A percentile compares a stretch with the other conserved stretches of the same genome.
phyloP scores from a whole-genome alignment of 176 grass and related monocot species.

The Zea mays region DNA sequence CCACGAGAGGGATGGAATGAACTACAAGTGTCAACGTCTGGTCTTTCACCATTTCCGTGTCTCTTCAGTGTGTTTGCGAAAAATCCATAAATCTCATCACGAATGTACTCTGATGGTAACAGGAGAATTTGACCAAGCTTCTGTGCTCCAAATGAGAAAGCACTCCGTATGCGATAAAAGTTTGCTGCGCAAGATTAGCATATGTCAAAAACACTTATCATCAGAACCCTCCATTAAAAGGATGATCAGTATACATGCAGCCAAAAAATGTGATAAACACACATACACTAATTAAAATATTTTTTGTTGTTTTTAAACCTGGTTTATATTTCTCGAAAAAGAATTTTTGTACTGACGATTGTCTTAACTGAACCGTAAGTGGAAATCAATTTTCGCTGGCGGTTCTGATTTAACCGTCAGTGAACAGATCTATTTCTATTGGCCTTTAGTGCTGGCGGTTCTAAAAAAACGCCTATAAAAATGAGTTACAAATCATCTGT shows the following conservation, averaged over 20 bases:
- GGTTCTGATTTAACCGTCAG: too few species aligned
- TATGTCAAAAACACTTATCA: background rate
- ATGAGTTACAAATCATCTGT: too few species aligned
- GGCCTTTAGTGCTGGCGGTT: too few species aligned
- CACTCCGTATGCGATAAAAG: conserved; percentile 59
- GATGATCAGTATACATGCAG: background rate
- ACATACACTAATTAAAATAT: too few species aligned
- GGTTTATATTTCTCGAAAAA: too few species aligned
- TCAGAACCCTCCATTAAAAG: conserved; percentile 8
- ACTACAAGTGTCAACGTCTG: conserved; percentile 30
- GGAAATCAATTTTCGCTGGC: too few species aligned
- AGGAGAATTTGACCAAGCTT: conserved; percentile 69
- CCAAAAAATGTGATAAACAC: background rate
- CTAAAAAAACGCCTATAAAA: too few species aligned
- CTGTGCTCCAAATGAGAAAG: conserved; percentile 61
- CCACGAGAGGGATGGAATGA: conserved; percentile 16
- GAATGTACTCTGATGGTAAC: conserved; percentile 44
- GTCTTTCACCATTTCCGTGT: conserved; percentile 46
- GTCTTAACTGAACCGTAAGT: too few species aligned
- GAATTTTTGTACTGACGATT: too few species aligned
- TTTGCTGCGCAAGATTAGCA: conserved; percentile 46
- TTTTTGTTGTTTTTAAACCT: too few species aligned
- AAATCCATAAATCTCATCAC: conserved; percentile 43
- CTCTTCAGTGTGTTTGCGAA: conserved; percentile 57
- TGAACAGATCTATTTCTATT: too few species aligned